A percentile compares a stretch with the other conserved stretches of the same genome.
phyloP scores from a whole-genome alignment of 2,329 filamentous ascomycete genomes.

The Diaporthe citri region DNA sequence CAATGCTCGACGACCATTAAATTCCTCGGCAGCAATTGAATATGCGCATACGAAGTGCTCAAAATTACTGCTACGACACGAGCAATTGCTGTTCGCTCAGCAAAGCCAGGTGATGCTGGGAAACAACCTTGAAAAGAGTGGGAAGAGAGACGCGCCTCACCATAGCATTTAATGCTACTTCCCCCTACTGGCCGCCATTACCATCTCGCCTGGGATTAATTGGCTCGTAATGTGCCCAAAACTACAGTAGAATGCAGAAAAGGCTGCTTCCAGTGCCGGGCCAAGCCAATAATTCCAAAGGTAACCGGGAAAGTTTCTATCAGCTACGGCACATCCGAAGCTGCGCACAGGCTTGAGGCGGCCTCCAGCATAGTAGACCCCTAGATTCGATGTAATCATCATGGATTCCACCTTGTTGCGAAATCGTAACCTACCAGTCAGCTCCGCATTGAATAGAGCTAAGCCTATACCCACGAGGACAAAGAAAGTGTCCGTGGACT shows the following conservation, averaged over 20 bases:
- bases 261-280: conserved; percentile 55
- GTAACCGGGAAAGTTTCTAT: conserved; percentile 51
- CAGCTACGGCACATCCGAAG: conserved; percentile 58
- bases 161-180: background rate
- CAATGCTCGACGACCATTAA: no score
- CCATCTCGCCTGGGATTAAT: conserved; percentile 55
- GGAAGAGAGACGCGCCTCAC: fast-evolving
- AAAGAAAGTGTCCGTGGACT: conserved; percentile 75
- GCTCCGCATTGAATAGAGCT: conserved; percentile 68
- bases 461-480: conserved; percentile 77
- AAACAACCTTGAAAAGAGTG: no score
- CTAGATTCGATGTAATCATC: conserved; percentile 30
- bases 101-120: no score
- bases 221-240: conserved; percentile 57
- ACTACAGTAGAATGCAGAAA: conserved; percentile 57
- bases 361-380: conserved; percentile 57
- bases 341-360: conserved; percentile 59
- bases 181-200: background rate
- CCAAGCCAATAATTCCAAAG: conserved; percentile 63
- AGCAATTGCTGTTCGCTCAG: background rate
- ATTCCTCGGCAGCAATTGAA: no score
- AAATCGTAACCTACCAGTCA: conserved; percentile 48
- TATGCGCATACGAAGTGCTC: no score
- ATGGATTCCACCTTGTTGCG: no score
- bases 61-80: no score